Evolutionary conservation across 352 stramenopile species (phyloP).

Genomic region (Globisporangium orthogonon): DNA sequence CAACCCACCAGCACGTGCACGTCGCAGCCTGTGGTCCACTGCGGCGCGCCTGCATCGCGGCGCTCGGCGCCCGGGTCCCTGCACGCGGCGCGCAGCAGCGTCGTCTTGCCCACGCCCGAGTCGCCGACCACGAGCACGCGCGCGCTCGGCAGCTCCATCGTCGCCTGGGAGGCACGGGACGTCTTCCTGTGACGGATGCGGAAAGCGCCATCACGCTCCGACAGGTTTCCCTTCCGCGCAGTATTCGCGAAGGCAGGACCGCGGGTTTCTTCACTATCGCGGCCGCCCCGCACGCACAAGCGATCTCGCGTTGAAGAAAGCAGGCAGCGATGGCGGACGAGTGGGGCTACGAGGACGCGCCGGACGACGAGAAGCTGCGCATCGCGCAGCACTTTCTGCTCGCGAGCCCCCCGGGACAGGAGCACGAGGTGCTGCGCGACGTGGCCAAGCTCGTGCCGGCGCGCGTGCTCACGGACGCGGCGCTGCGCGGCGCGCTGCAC

Average conservation of each 20-base stretch:
- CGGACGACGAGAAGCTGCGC: conserved; percentile 86
- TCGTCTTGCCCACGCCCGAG: conserved; percentile 82
- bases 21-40: conserved; percentile 81
- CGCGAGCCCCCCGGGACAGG: conserved; percentile 85
- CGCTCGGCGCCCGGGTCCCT: conserved; percentile 14
- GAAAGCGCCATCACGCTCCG: not conserved
- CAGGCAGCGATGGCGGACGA: conserved; percentile 48
- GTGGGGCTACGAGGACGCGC: conserved; percentile 59
- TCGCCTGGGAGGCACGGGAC: too few relatives aligned
- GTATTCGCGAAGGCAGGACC: not conserved
- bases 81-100: conserved; percentile 62
- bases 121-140: conserved; percentile 80
- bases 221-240: not conserved
- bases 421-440: conserved; percentile 84
- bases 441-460: conserved; percentile 77
- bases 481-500: conserved; percentile 63
- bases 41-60: conserved; percentile 1
- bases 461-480: conserved; percentile 60
- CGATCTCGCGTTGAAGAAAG: too few relatives aligned
- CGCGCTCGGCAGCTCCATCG: conserved; percentile 70
- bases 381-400: conserved; percentile 88
- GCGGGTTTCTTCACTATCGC: not conserved
- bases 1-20: conserved; percentile 56
- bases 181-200: not conserved
- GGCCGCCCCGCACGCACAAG: too few relatives aligned